Evolutionary conservation across 2,329 filamentous ascomycete species (phyloP).

Genomic region (Colletotrichum sp.): DNA sequence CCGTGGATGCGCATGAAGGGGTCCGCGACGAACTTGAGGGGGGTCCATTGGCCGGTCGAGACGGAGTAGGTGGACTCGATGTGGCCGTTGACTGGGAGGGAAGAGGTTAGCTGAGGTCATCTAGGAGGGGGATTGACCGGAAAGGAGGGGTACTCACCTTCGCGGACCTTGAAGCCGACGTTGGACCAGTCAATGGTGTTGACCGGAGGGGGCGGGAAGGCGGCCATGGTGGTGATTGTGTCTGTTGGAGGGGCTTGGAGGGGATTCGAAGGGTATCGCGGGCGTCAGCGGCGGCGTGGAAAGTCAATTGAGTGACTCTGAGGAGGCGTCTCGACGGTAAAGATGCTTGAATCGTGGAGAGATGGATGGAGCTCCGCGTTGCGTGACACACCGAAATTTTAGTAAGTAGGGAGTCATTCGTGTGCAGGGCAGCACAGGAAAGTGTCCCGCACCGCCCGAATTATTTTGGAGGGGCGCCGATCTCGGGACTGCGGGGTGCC

Average conservation of each 20-base stretch:
- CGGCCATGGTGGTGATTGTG: slow-evolving; percentile 42
- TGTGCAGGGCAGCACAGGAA: not conserved
- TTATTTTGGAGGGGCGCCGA: slow-evolving; percentile 13
- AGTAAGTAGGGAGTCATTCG: not conserved
- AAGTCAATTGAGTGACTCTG: not conserved
- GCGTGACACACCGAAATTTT: slow-evolving; percentile 3
- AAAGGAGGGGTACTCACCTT: slow-evolving; percentile 62
- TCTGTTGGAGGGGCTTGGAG: not conserved
- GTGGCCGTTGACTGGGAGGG: slow-evolving; percentile 82
- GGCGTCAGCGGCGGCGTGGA: not conserved
- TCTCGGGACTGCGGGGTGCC: slow-evolving; percentile 18
- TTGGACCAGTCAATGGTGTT: slow-evolving; percentile 92
- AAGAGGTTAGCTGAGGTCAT: not conserved
- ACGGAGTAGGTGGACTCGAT: slow-evolving; percentile 85
- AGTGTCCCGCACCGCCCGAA: not conserved
- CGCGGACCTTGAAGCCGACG: slow-evolving; percentile 89
- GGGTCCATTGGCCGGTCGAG: slow-evolving; percentile 77
- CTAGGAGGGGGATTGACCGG: not conserved
- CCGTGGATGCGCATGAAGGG: slow-evolving; percentile 90
- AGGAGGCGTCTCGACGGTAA: not conserved
- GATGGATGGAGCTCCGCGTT: not conserved
- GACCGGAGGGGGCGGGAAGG: slow-evolving; percentile 79
- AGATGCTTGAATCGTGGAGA: not conserved
- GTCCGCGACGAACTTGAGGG: slow-evolving; percentile 79
- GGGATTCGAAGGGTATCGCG: not conserved